A percentile compares a stretch with the other conserved stretches of the same genome.
These are phyloP conservation scores for Wickerhamiella infanticola DNA, from an alignment of 1,139 yeast genomes.

Conservation along the genomic window DNA sequence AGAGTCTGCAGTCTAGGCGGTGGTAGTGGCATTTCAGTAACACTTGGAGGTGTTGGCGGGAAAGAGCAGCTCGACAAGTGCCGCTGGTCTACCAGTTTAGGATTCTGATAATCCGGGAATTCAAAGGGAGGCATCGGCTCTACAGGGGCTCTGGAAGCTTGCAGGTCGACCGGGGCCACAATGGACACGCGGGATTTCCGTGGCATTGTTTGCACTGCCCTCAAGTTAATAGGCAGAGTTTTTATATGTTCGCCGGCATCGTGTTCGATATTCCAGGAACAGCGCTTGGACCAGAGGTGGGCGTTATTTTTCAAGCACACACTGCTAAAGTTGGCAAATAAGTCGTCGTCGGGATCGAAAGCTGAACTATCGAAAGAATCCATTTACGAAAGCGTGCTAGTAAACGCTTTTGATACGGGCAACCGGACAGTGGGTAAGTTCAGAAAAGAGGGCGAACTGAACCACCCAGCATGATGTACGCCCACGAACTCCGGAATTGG, in stretches of 20 bases:
- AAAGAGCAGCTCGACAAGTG: not conserved
- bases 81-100: not conserved
- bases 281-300: not conserved
- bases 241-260: not conserved
- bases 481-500: too few species aligned
- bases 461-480: too few species aligned
- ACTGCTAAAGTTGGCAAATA: constrained; percentile 1
- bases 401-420: too few species aligned
- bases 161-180: not conserved
- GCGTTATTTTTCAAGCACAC: not conserved
- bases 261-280: not conserved
- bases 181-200: not conserved
- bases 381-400: too few species aligned
- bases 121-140: not conserved
- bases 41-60: not conserved
- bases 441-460: too few species aligned
- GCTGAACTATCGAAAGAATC: too few species aligned
- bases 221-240: not conserved
- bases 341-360: not conserved
- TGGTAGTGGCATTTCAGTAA: not conserved
- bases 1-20: not conserved
- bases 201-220: not conserved
- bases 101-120: not conserved
- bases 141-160: not conserved
- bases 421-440: too few species aligned